Conservation (phyloP, 31 red algal genomes). For the Endocladia muricata region DNA sequence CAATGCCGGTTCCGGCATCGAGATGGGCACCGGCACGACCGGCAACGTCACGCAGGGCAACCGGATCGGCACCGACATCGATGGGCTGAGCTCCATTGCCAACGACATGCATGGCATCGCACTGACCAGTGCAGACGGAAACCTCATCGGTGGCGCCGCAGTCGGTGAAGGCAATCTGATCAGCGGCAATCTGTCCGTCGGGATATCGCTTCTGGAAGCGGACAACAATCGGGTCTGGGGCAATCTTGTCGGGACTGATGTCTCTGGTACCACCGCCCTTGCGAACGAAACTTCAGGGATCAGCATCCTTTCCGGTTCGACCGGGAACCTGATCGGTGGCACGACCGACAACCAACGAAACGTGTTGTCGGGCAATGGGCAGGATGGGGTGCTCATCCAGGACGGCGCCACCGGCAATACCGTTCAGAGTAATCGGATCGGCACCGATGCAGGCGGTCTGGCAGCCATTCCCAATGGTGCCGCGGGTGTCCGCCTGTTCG, state of each 20-base stretch:
- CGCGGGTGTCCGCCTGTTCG: background rate
- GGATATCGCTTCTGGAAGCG: background rate
- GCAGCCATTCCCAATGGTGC: background rate
- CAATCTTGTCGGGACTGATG: background rate
- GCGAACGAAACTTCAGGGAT: background rate
- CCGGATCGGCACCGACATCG: constrained; percentile 4
- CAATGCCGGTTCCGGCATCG: background rate
- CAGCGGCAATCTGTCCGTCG: background rate
- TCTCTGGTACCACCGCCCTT: background rate
- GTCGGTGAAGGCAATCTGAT: background rate
- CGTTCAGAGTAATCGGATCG: background rate
- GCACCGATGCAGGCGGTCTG: background rate
- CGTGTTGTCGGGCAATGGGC: background rate
- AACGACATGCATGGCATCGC: background rate
- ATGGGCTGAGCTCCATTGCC: background rate
- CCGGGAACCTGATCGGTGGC: background rate
- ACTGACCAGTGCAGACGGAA: background rate
- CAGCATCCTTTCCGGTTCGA: background rate
- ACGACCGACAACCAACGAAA: background rate
- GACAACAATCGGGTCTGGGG: background rate
- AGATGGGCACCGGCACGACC: background rate
- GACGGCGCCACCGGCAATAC: background rate
- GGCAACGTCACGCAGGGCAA: constrained; percentile 13
- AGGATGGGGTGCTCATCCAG: background rate
- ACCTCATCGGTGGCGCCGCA: background rate